Conservation (phyloP, 2,329 filamentous ascomycete genomes). For the Ascocoryne sarcoides region DNA sequence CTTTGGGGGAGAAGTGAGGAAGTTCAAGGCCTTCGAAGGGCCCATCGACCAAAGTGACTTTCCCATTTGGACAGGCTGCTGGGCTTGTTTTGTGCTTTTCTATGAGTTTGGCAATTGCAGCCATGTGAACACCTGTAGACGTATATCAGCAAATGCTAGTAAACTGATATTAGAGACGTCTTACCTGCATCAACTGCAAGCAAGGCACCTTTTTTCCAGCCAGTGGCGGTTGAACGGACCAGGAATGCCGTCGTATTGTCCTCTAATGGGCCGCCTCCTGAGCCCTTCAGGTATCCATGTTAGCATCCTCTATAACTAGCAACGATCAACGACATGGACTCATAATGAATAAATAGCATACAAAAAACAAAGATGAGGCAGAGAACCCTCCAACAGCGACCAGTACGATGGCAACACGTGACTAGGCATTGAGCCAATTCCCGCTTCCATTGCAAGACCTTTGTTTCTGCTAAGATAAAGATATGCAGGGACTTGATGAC, state of each 20-base stretch:
- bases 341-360: no score
- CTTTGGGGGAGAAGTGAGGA: constrained; percentile 54
- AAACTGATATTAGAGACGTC: no score
- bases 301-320: no score
- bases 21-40: constrained; percentile 75
- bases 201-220: constrained; percentile 75
- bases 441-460: no score
- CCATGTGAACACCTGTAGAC: constrained; percentile 55
- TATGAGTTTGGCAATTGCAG: constrained; percentile 74
- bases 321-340: no score
- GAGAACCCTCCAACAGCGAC: no score
- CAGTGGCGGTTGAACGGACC: constrained; percentile 68
- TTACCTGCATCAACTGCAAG: constrained; percentile 84
- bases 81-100: constrained; percentile 25
- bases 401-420: no score
- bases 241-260: constrained; percentile 84
- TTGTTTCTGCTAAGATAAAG: no score
- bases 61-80: not conserved
- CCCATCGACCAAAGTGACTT: constrained; percentile 47
- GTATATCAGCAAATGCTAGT: no score
- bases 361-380: no score
- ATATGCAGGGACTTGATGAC: no score
- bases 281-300: constrained; percentile 49
- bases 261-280: constrained; percentile 83
- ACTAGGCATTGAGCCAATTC: no score